Evolutionary conservation across 164 flowering plant species (phyloP).

Genomic region (Taxillus chinensis): DNA sequence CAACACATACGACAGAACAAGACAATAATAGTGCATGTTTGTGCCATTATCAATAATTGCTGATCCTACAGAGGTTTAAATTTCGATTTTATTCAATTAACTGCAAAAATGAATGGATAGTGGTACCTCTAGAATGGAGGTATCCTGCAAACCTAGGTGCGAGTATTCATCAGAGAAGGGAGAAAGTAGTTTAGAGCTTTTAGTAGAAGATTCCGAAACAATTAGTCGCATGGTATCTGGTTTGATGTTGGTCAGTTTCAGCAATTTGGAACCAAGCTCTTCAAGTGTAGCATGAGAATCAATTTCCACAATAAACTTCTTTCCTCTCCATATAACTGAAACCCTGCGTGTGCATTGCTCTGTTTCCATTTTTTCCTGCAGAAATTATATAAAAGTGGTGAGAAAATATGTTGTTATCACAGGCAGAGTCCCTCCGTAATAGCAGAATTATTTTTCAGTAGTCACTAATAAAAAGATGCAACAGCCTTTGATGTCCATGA

Average conservation of each 20-base stretch:
- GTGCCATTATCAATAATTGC: too few species aligned
- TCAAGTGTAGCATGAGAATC: constrained; percentile 37
- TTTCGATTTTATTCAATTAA: not conserved
- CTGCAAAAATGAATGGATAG: not conserved
- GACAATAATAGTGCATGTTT: too few species aligned
- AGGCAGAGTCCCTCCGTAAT: not conserved
- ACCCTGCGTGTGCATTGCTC: constrained; percentile 13
- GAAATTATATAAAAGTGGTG: not conserved
- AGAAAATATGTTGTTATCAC: not conserved
- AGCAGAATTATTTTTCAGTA: too few species aligned
- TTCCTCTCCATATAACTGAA: constrained; percentile 60
- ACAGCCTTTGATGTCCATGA: not conserved
- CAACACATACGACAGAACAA: too few species aligned
- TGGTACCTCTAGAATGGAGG: constrained; percentile 49
- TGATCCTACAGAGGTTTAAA: too few species aligned
- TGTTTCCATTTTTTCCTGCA: constrained; percentile 35
- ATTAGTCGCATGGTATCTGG: constrained; percentile 74
- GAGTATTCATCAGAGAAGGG: constrained; percentile 85
- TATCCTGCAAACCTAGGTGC: constrained; percentile 41
- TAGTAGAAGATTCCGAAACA: constrained; percentile 40
- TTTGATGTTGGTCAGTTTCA: constrained; percentile 53
- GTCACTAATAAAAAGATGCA: too few species aligned
- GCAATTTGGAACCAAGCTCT: constrained; percentile 65
- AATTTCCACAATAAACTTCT: constrained; percentile 38
- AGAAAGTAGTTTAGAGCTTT: constrained; percentile 46